phyloP scores from a whole-genome alignment of 768 basidiomycete genomes.

The Amanita polypyramis region DNA sequence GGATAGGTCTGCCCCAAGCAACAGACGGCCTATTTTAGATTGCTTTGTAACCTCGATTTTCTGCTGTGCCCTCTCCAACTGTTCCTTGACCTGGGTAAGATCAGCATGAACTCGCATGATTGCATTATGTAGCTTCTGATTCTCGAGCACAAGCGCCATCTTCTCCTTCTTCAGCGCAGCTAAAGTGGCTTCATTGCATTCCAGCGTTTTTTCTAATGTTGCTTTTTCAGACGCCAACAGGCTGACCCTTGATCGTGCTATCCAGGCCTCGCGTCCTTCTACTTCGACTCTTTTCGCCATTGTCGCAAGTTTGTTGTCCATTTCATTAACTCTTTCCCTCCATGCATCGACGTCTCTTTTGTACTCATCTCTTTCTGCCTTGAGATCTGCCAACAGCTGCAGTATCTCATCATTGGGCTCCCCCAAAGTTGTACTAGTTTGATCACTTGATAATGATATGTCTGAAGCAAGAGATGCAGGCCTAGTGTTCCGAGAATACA shows the following conservation, averaged over 20 bases:
- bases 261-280: slow-evolving; percentile 78
- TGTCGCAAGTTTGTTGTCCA: slow-evolving; percentile 59
- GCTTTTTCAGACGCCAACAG: slow-evolving; percentile 59
- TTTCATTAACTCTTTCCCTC: slow-evolving; percentile 64
- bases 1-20: slow-evolving; percentile 26
- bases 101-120: slow-evolving; percentile 28
- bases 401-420: slow-evolving; percentile 75
- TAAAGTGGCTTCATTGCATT: slow-evolving; percentile 23
- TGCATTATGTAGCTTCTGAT: slow-evolving; percentile 22
- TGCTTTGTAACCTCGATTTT: slow-evolving; percentile 16
- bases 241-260: slow-evolving; percentile 64
- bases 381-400: slow-evolving; percentile 63
- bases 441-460: slow-evolving; percentile 19
- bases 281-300: slow-evolving; percentile 61
- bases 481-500: slow-evolving; percentile 31
- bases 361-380: slow-evolving; percentile 83
- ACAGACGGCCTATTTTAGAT: slow-evolving; percentile 35
- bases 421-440: slow-evolving; percentile 22
- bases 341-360: slow-evolving; percentile 84
- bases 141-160: slow-evolving; percentile 15
- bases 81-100: slow-evolving; percentile 27
- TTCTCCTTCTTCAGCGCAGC: slow-evolving; percentile 20
- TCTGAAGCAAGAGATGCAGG: slow-evolving; percentile 42
- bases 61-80: slow-evolving; percentile 14
- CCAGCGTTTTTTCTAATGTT: slow-evolving; percentile 39